Evolutionary conservation across 345 rosid species (phyloP), one percentile per base, ranked within the genome.

Genomic region (Cardamine chenopodiifolia): DNA sequence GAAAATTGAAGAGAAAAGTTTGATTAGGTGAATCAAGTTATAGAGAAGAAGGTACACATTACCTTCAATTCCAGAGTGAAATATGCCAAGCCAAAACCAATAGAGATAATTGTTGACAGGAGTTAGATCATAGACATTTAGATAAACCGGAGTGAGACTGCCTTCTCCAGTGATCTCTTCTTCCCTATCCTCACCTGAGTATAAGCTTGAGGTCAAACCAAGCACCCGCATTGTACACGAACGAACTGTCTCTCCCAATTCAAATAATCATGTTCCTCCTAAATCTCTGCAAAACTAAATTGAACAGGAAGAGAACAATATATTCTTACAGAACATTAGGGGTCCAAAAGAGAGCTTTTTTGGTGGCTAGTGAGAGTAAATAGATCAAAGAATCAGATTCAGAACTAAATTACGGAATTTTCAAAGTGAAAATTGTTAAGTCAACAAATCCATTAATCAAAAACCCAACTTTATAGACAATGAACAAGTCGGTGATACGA

Each of bases 21-120:
- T 42, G 26, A 10, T 10, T 10, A 34, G n/a, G 19, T n/a, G 2
- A 53, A n/a, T 8, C 1, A 34, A 13, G 42, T 8, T 60, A 50
- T 14, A 25, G 20, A 37, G 20, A 72, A 65, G 70, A 62, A n/a
- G 56, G 12, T 1, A 17, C 8, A 15, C 3, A 34, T 7, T 80
- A 95, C 99, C 99, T 80, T 95, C 97, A 31, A 95, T 86, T 2
- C 97, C 97, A 0, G 99, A 91, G 84, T 95, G 99, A 78, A 91
- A 95, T 59, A 95, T 86, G 65, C 99, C 99, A 13, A 91, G 91
- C 15, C 99, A 97, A 4, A 91, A 82, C 92, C 92, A 88, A 78
- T 87, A 95, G 72, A 90, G 88, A 76, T 95, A 90, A 86, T 91
- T 83, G 83, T 95, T 95, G 65, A 91, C 80, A 49, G 97, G 92